Evolutionary conservation across 768 basidiomycete genomes (phyloP), one percentile per base, ranked within the genome.

Genomic region (Russula lepida): DNA sequence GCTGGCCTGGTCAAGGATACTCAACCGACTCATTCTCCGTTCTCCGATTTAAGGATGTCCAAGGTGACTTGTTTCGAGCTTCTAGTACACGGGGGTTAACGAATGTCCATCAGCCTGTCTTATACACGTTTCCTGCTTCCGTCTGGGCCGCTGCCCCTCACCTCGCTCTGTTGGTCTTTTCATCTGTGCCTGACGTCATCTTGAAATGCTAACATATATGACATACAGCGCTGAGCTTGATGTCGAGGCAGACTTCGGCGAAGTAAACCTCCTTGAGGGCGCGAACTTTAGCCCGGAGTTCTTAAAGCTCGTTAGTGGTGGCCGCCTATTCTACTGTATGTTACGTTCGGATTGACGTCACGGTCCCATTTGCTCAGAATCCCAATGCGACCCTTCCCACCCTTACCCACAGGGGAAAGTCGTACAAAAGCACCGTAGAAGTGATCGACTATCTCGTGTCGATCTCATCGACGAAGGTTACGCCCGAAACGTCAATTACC

Each of bases 401-500:
- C 6, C 54, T 66, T 27, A 51, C 44, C 1, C 50, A 59, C 5
- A 32, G 19, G 0, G 64, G 43, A 15, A 50, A 50, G 27, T 33
- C 47, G 7, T 78, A 75, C 68, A 74, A 72, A 58, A 75, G 69
- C 66, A 79, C 78, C 25, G 67, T 67, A 11, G 74, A 75, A 2
- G 80, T 80, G 47, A 71, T 74, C 12, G 66, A 69, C 35, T 76
- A 76, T 64, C 72, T 82, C 46, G 69, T 77, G 41, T 64, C 71
- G 53, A 71, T 77, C 58, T 74, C 79, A 6, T 71, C 75, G 19
- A 71, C 64, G 59, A 69, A 72, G 62, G 74, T 73, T 23, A 62
- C 70, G 21, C 71, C 72, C 11, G 68, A 71, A 5, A 74, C 76
- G 15, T 68, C 70, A 17, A 66, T 76, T 54, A 73, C 77, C 64